phyloP scores from a whole-genome alignment of 179 eudicot genomes.

The Heliamphora ciliata region DNA sequence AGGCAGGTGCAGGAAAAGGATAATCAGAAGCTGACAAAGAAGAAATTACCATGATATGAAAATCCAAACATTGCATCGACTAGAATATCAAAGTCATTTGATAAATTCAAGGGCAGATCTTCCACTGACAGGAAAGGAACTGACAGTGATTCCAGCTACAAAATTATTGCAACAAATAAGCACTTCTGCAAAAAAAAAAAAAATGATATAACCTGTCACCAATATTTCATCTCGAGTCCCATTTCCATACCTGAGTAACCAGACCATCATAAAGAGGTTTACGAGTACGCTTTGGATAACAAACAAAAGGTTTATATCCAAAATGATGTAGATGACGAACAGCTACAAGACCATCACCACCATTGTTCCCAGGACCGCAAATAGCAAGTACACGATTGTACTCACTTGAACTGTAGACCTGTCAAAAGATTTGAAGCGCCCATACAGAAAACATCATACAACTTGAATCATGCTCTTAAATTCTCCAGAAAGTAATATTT shows the following conservation, averaged over 20 bases:
- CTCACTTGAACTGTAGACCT: slow-evolving; percentile 71
- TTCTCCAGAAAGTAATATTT: background rate
- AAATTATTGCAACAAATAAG: slow-evolving; percentile 26
- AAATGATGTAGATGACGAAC: slow-evolving; percentile 94
- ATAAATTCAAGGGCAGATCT: slow-evolving; percentile 70
- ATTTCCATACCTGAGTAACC: slow-evolving; percentile 70
- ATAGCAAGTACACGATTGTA: slow-evolving; percentile 73
- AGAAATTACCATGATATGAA: slow-evolving; percentile 70
- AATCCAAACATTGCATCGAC: slow-evolving; percentile 97
- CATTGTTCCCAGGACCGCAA: slow-evolving; percentile 99
- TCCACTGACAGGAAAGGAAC: slow-evolving; percentile 73
- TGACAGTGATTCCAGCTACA: slow-evolving; percentile 84
- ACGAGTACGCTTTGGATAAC: slow-evolving; percentile 92
- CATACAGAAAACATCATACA: background rate
- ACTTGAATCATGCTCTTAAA: background rate
- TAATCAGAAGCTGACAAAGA: background rate
- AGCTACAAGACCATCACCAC: slow-evolving; percentile 99
- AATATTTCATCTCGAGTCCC: slow-evolving; percentile 8
- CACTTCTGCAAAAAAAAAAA: slow-evolving; percentile 13
- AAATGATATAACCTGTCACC: background rate
- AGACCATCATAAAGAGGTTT: slow-evolving; percentile 82
- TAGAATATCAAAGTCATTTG: slow-evolving; percentile 66
- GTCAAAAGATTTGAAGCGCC: slow-evolving; percentile 14
- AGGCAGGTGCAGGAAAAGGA: background rate
- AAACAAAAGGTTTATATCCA: slow-evolving; percentile 72